Evolutionary conservation across 306 rosid genomes (phyloP), one percentile per base, ranked within the genome.

Genomic region (Vigna unguiculata): DNA sequence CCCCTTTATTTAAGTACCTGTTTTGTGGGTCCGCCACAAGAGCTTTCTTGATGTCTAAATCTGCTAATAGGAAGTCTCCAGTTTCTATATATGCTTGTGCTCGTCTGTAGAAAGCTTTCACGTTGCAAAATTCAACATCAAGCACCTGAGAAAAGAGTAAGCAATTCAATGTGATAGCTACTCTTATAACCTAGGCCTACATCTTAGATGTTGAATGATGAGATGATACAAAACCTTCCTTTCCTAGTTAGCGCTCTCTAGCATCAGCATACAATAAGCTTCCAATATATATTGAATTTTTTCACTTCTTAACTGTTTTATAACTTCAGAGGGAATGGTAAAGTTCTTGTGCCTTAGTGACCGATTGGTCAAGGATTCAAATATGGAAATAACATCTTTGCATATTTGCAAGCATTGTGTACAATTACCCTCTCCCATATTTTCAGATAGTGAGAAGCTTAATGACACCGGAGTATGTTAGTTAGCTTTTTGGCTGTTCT

Each of bases 61-160:
- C 90, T 34, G 93, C 91, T 51, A 74, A 86, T 34, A 84, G 75
- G 65, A 81, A 82, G 78, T 91, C 90, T 20, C 74, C 85, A 58
- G 76, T 68, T 80, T 86, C 90, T 74, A 87, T 71, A 54, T 77
- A 84, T 14, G 93, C 92, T 41, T 91, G 90, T 6, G 93, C 90
- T 68, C 86, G 83, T 78, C 93, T 91, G 75, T 84, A 89, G 65
- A 91, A 86, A 68, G 93, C 93, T 81, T 91, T 91, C 28, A 89
- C 80, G 70, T 86, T 91, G 61, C 43, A 55, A 73, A 69, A 81
- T 78, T 86, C 96, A 46, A 89, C 62, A 81, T 87, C 90, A 63
- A 91, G 90, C 71, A 86, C 93, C 96, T 89, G 80, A 59, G 20
- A 45, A 68, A 72, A 75, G 51, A 72, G 59, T 20, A 49, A 71